These are phyloP conservation scores for Noccaea bulbosa DNA, from an alignment of 345 rosid genomes.

Conservation along the genomic window DNA sequence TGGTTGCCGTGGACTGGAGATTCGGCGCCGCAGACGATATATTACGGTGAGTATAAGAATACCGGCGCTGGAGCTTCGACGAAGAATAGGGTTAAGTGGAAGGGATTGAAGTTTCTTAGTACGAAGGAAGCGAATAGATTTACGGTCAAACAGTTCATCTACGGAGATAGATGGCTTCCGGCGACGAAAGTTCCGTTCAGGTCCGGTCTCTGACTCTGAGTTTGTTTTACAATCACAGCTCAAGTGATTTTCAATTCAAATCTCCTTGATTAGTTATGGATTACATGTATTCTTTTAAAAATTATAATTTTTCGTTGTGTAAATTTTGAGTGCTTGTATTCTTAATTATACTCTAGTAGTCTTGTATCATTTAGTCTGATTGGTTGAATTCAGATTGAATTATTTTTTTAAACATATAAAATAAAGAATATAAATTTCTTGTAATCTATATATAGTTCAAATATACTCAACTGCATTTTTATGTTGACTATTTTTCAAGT, in stretches of 20 bases:
- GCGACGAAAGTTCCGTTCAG: constrained; percentile 46
- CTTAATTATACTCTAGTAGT: too few species aligned
- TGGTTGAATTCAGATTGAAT: constrained; percentile 4
- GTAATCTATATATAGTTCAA: background rate
- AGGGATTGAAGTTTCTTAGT: constrained; percentile 55
- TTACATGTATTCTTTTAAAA: background rate
- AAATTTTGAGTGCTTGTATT: background rate
- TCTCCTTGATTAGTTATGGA: constrained; percentile 7
- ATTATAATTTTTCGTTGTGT: background rate
- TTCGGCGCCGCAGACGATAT: constrained; percentile 66
- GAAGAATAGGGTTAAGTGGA: constrained; percentile 70
- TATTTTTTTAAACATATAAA: background rate
- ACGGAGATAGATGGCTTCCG: constrained; percentile 62
- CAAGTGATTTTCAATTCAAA: constrained; percentile 7
- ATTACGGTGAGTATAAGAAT: constrained; percentile 65
- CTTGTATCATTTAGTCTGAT: constrained; percentile 17
- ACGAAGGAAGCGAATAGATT: constrained; percentile 52
- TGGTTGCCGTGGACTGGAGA: constrained; percentile 80
- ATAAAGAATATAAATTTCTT: too few species aligned
- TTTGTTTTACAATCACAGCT: background rate
- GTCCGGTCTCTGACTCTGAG: constrained; percentile 56
- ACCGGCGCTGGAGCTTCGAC: constrained; percentile 58
- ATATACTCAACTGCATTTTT: background rate
- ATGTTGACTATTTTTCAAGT: constrained; percentile 11
- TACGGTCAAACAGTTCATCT: constrained; percentile 57